These are phyloP conservation scores for Metschnikowia reukaufii DNA, from an alignment of 805 yeast species.

Conservation along the genomic window DNA sequence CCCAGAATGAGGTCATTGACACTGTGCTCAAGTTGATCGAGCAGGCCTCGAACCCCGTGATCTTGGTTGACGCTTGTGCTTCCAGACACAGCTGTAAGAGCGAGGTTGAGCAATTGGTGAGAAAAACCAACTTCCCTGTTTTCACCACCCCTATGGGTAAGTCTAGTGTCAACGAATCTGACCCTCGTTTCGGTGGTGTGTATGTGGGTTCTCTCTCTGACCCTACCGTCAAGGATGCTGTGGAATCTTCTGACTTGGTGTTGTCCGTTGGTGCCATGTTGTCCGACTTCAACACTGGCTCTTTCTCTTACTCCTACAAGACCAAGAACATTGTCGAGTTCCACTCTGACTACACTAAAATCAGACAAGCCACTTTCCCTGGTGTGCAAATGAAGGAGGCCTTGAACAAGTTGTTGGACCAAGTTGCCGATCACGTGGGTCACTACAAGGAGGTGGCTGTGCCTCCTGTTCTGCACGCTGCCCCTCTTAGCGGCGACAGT, in stretches of 20 bases:
- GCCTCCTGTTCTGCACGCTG: conserved; percentile 50
- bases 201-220: conserved; percentile 79
- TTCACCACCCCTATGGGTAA: conserved; percentile 92
- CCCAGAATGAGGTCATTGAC: conserved; percentile 63
- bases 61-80: conserved; percentile 87
- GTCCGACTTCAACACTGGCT: conserved; percentile 90
- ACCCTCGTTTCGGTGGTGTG: conserved; percentile 67
- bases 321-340: conserved; percentile 75
- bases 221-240: conserved; percentile 69
- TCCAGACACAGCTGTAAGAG: conserved; percentile 67
- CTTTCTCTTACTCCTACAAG: conserved; percentile 73
- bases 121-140: conserved; percentile 73
- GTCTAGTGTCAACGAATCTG: conserved; percentile 67
- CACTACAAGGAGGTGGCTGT: conserved; percentile 53
- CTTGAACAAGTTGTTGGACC: conserved; percentile 27
- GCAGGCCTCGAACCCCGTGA: conserved; percentile 65
- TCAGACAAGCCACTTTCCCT: conserved; percentile 67
- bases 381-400: conserved; percentile 67
- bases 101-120: conserved; percentile 64
- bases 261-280: conserved; percentile 79
- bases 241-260: conserved; percentile 72
- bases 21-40: conserved; percentile 50
- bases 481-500: conserved; percentile 39
- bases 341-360: conserved; percentile 74
- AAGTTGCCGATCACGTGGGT: conserved; percentile 40